Conservation (phyloP, 2,329 filamentous ascomycete genomes). For the Graphilbum sp. region DNA sequence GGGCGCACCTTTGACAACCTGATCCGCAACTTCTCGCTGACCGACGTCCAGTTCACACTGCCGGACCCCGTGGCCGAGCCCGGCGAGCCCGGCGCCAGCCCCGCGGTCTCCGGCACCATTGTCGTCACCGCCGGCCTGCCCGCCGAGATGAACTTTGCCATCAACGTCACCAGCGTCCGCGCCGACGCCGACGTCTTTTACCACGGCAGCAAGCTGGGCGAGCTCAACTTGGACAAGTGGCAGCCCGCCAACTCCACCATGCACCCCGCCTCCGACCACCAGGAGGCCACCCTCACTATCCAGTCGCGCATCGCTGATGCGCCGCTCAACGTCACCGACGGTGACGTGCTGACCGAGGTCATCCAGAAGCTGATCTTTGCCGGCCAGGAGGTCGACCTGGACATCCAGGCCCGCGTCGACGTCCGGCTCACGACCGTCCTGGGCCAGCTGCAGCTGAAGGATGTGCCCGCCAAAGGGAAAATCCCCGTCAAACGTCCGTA, state of each 20-base stretch:
- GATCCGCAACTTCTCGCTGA: slow-evolving; percentile 75
- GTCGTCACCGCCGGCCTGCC: slow-evolving; percentile 65
- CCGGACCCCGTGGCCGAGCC: slow-evolving; percentile 69
- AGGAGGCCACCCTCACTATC: slow-evolving; percentile 52
- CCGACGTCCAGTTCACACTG: slow-evolving; percentile 70
- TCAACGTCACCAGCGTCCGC: slow-evolving; percentile 61
- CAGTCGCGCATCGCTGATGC: slow-evolving; percentile 61
- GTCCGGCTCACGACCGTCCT: slow-evolving; percentile 68
- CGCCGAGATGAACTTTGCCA: slow-evolving; percentile 69
- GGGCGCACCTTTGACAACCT: slow-evolving; percentile 67
- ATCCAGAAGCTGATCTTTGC: slow-evolving; percentile 70
- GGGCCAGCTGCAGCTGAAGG: slow-evolving; percentile 64
- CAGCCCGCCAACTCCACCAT: slow-evolving; percentile 69
- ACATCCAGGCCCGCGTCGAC: slow-evolving; percentile 66
- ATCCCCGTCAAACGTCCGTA: slow-evolving; percentile 89
- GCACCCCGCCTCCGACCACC: slow-evolving; percentile 36
- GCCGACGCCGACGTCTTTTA: slow-evolving; percentile 73
- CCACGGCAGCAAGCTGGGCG: slow-evolving; percentile 59
- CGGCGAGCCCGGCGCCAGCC: slow-evolving; percentile 53
- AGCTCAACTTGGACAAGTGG: slow-evolving; percentile 67
- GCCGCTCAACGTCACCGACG: slow-evolving; percentile 68
- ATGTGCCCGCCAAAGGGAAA: slow-evolving; percentile 70
- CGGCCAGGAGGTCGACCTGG: slow-evolving; percentile 49
- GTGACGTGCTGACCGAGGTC: slow-evolving; percentile 62
- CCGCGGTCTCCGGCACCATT: slow-evolving; percentile 69